Evolutionary conservation across 805 yeast species (phyloP).

Genomic region (Starmerella davenportii): DNA sequence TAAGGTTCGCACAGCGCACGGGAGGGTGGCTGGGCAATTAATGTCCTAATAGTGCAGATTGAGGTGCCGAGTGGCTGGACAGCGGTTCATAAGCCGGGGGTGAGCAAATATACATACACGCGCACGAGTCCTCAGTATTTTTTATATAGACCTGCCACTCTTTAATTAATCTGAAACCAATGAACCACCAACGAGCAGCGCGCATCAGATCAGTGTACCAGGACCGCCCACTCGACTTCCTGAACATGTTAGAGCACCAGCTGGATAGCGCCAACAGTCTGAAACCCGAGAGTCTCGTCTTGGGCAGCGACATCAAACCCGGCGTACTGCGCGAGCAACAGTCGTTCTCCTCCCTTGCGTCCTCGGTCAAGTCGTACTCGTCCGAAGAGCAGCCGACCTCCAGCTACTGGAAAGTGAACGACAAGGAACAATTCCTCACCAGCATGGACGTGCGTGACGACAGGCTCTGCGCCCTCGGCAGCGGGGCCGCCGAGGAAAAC

Average conservation of each 20-base stretch:
- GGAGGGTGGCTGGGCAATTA: no score
- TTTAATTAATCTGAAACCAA: no score
- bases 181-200: no score
- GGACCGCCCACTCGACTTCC: background rate
- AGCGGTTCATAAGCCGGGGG: no score
- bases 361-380: conserved; percentile 7
- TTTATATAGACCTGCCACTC: no score
- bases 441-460: conserved; percentile 23
- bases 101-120: no score
- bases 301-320: background rate
- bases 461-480: conserved; percentile 35
- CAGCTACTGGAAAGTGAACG: conserved; percentile 26
- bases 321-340: background rate
- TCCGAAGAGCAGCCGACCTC: conserved; percentile 7
- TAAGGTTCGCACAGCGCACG: no score
- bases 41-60: no score
- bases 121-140: no score
- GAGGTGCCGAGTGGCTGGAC: no score
- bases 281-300: background rate
- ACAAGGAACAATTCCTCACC: conserved; percentile 21
- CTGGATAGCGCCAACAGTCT: background rate
- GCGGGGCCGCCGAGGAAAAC: conserved; percentile 31
- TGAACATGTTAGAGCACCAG: background rate
- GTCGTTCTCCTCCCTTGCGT: conserved; percentile 3
- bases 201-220: no score